Evolutionary conservation across 345 rosid genomes (phyloP).

Genomic region (Eucalyptus marginata): DNA sequence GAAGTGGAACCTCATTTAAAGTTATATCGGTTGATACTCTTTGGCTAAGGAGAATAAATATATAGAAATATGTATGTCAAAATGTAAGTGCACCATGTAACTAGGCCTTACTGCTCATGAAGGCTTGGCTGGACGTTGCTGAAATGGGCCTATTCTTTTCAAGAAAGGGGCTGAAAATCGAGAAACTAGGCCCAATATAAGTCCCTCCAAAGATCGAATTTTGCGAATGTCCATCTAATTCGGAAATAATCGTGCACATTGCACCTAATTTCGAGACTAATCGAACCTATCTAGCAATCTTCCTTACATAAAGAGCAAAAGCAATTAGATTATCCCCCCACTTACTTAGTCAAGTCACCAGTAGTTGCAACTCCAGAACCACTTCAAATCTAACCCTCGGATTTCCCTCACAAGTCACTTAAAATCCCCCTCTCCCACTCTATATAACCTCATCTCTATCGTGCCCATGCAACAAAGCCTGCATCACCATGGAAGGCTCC

Average conservation of each 20-base stretch:
- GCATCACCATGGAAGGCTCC: neutral
- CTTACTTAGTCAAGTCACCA: neutral
- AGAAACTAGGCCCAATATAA: neutral
- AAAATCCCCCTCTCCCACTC: neutral
- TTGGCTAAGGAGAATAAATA: neutral
- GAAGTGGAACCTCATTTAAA: neutral
- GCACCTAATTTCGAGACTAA: neutral
- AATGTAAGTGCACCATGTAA: neutral
- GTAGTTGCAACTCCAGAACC: constrained; percentile 6
- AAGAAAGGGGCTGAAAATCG: neutral
- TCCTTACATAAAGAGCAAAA: neutral
- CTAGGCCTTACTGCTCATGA: neutral
- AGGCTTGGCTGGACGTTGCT: neutral
- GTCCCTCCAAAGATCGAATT: neutral
- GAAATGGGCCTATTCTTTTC: neutral
- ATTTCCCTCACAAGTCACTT: neutral
- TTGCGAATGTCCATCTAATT: neutral
- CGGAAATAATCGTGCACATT: neutral
- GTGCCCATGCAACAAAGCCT: neutral
- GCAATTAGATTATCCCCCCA: neutral
- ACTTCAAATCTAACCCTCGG: neutral
- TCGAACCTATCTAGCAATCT: neutral
- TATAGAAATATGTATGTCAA: neutral
- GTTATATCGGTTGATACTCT: neutral
- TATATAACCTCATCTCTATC: neutral